A percentile compares a stretch with the other conserved stretches of the same genome.
phyloP scores from a whole-genome alignment of 345 rosid genomes.

The Citrus maxima region DNA sequence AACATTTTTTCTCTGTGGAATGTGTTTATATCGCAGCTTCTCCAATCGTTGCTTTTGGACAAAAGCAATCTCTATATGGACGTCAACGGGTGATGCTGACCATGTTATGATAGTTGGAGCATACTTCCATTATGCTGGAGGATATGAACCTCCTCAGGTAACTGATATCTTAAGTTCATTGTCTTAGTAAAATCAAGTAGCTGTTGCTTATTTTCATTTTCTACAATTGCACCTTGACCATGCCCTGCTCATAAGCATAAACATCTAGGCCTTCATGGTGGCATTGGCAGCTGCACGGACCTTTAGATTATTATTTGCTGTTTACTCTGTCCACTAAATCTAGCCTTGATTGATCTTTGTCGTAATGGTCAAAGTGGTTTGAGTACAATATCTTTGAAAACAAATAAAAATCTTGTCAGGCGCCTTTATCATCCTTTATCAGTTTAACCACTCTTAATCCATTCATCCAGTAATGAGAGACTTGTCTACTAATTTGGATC shows the following conservation, averaged over 20 bases:
- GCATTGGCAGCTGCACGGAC: neutral
- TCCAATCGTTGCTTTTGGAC: slow-evolving; percentile 89
- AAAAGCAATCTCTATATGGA: slow-evolving; percentile 92
- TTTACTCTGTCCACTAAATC: neutral
- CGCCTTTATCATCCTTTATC: neutral
- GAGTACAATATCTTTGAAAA: neutral
- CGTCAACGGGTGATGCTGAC: slow-evolving; percentile 86
- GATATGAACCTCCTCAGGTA: slow-evolving; percentile 91
- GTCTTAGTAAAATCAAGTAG: neutral
- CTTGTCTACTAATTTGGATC: slow-evolving; percentile 4
- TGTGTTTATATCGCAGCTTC: slow-evolving; percentile 47
- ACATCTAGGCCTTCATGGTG: neutral
- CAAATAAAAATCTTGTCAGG: neutral
- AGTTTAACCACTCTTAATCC: neutral
- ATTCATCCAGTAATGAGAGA: neutral
- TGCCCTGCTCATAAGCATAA: neutral
- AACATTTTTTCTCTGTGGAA: neutral
- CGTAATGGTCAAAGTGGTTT: neutral
- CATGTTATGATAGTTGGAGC: slow-evolving; percentile 84
- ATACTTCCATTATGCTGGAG: slow-evolving; percentile 85
- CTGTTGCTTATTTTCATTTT: neutral
- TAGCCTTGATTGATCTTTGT: neutral
- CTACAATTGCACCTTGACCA: neutral
- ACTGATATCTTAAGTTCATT: neutral
- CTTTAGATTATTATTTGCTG: neutral